Evolutionary conservation across 169 alveolate species (phyloP), one percentile per base, ranked within the genome.

Genomic region (Cyclospora cayetanensis): DNA sequence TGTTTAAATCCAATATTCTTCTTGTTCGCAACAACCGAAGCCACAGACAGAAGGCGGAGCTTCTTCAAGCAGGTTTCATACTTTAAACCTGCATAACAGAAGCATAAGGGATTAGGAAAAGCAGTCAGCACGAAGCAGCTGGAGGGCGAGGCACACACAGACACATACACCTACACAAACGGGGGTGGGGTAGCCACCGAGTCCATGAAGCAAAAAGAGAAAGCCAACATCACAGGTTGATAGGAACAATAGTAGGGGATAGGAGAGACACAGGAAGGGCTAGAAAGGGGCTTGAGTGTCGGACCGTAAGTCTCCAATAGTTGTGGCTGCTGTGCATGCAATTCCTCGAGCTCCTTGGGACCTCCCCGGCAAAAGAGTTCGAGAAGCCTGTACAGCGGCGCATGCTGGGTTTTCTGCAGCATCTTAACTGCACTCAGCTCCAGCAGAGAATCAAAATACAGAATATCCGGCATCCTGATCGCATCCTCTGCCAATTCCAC

Each of bases 31-130:
- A 25, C 35, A 4, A 60, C 94, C 0, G 91, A 86, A 27, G 95
- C 83, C n/a, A 93, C 77, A 22, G 94, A 52, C 25, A 93, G 92
- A 52, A 93, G 90, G 15, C 94, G 83, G 89, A 93, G 74, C 76
- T 84, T 89, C 35, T 27, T 74, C 50, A 90, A 15, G 87, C 95
- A 90, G 63, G 27, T 68, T 18, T 92, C 95, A 27, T 66, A 91
- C 70, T 42, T 88, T 34, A 92, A 55, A 11, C 87, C 93, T 92
- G 87, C 41, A 60, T 20, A 22, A 27, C 5, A 82, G 41, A 70
- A 63, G 63, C n/a, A 46, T 15, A 46, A 7, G 15, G n/a, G 15
- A 15, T 11, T 7, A 46, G 55, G n/a, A 15, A 15, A 46, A 46
- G 55, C 7, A 46, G 55, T 46, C 55, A n/a, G n/a, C n/a, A n/a